Percentiles rank a stretch among this genome's conserved stretches.
These are phyloP conservation scores for Emmonsiellopsis sp. DNA, from an alignment of 2,329 filamentous ascomycete genomes.

Conservation along the genomic window DNA sequence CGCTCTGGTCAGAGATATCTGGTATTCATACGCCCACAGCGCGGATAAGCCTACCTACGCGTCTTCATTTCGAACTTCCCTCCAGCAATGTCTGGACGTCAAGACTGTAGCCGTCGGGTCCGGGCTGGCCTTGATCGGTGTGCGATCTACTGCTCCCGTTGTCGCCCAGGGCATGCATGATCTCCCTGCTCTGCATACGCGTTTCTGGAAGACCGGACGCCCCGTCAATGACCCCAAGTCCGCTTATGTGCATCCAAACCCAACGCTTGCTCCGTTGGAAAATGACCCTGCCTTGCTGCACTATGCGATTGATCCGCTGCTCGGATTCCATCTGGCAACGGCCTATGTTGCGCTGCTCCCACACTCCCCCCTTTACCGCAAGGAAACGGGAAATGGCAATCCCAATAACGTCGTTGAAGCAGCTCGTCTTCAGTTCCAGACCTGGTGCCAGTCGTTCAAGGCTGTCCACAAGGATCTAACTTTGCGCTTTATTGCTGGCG, in stretches of 20 bases:
- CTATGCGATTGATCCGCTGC: conserved; percentile 43
- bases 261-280: not conserved
- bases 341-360: conserved; percentile 34
- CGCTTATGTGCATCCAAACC: not conserved
- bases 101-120: conserved; percentile 14
- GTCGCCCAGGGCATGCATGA: conserved; percentile 5
- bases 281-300: conserved; percentile 33
- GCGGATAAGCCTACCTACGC: conserved; percentile 1
- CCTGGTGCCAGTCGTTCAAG: conserved; percentile 16
- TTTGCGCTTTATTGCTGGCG: conserved; percentile 41
- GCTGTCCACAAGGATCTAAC: conserved; percentile 20
- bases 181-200: conserved; percentile 8
- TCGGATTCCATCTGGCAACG: conserved; percentile 50
- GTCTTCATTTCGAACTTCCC: not conserved
- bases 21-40: conserved; percentile 26
- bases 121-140: conserved; percentile 4
- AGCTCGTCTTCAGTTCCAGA: conserved; percentile 16
- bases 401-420: conserved; percentile 2
- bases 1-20: conserved; percentile 23
- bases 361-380: conserved; percentile 29
- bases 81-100: not conserved
- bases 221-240: conserved; percentile 30
- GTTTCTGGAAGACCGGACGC: conserved; percentile 24
- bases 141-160: conserved; percentile 22
- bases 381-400: not conserved